Evolutionary conservation across 345 rosid species (phyloP), one percentile per base, ranked within the genome.

Genomic region (Pelargonium nanum): DNA sequence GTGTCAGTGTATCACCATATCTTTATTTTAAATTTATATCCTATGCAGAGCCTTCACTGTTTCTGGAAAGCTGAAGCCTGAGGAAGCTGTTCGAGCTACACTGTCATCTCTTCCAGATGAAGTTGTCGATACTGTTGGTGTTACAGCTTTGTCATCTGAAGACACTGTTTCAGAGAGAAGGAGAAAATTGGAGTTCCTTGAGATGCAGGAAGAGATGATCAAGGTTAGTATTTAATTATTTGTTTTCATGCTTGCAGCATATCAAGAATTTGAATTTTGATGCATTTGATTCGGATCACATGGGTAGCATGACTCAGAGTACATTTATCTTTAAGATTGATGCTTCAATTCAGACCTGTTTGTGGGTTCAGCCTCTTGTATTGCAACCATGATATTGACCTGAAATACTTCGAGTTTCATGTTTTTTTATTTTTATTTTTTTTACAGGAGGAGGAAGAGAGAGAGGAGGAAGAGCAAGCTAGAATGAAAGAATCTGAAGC

Each of bases 11-110:
- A 0, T 40, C 15, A n/a, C n/a, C n/a, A 6, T 40, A 40, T 17
- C 15, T 40, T 17, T 10, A 9, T 40, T 17, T 40, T 40, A n/a
- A 7, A 40, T 40, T 40, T 15, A 40, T 40, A 40, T 40, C 48
- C 48, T 55, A 60, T 48, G 63, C 53, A 60, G 63, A 48, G 53
- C 63, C 53, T 60, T 5, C 53, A 24, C 53, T 25, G 21, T 60
- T 20, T 48, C 53, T 50, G 52, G 19, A 44, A 60, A 44, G 21
- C 24, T 22, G 9, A 60, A 23, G 22, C 63, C 21, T 0, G 63
- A 34, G 25, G 53, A 60, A 45, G 63, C 53, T 8, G 54, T 45
- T 60, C 40, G 53, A 40, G 16, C 63, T 60, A 45, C 32, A 17
- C n/a, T 44, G 17, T 45, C 55, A 1, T 45, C 34, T 21, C 32